Percentiles rank a stretch among this genome's conserved stretches.
phyloP scores from a whole-genome alignment of 768 basidiomycete species.

The Plicaturopsis crispa region DNA sequence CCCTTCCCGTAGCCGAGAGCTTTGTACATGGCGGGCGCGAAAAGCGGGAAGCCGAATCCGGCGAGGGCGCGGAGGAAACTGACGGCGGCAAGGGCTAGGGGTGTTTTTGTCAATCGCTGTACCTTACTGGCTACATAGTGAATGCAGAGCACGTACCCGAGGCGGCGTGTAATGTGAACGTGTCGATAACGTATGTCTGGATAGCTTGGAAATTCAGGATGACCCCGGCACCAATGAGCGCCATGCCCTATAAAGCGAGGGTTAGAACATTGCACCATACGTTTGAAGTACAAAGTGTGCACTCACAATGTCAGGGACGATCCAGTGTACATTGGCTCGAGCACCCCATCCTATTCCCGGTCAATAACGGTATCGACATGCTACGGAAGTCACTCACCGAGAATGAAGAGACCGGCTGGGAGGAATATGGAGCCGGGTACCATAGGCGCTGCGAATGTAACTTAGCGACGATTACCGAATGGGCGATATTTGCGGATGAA shows the following conservation, averaged over 20 bases:
- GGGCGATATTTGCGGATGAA: too few species aligned
- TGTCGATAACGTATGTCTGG: slow-evolving; percentile 62
- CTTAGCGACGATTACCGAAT: too few species aligned
- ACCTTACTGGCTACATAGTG: neutral
- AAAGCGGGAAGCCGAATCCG: slow-evolving; percentile 73
- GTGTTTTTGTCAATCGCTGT: slow-evolving; percentile 1
- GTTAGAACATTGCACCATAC: neutral
- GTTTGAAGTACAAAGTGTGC: neutral
- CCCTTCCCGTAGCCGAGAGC: slow-evolving; percentile 66
- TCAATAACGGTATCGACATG: neutral
- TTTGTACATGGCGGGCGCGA: slow-evolving; percentile 62
- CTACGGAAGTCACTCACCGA: neutral
- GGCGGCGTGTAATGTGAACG: slow-evolving; percentile 59
- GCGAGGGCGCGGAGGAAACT: slow-evolving; percentile 54
- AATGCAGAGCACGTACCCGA: slow-evolving; percentile 37
- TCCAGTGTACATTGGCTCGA: slow-evolving; percentile 53
- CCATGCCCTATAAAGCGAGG: slow-evolving; percentile 51
- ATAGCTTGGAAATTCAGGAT: slow-evolving; percentile 56
- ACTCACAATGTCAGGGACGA: slow-evolving; percentile 58
- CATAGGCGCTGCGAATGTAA: slow-evolving; percentile 30
- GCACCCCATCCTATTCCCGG: slow-evolving; percentile 51
- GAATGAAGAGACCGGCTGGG: slow-evolving; percentile 61
- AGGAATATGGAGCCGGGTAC: slow-evolving; percentile 49
- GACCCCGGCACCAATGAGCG: slow-evolving; percentile 45
- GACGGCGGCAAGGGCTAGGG: slow-evolving; percentile 54